Evolutionary conservation across 805 yeast species (phyloP), one percentile per base, ranked within the genome.

Genomic region (Saccharomycopsis malanga): DNA sequence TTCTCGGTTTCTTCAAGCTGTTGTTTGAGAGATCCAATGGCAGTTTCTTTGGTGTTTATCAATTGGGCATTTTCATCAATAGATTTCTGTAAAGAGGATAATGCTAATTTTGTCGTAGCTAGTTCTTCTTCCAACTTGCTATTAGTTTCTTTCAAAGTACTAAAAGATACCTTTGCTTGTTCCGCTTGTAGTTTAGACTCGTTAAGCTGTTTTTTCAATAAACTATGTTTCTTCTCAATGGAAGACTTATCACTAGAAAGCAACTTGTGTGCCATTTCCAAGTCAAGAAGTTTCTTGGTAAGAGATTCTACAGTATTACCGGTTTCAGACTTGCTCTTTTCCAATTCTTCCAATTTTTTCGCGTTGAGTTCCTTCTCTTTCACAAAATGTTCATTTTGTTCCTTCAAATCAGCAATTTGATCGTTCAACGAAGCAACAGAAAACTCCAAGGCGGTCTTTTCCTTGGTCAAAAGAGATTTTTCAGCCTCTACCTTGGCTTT

Each of bases 311-410:
- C 39, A 12, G 54, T 42, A 25, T 49, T 39, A 18, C 46, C 54
- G n/a, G 54, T 47, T 32, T 46, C 45, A 21, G 45, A 34, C n/a
- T 45, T 34, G 2, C 45, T 44, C n/a, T 44, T 58, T 57, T 30
- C 57, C 54, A 34, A 57, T 52, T 40, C 48, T 22, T 23, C 27
- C 12, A 48, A n/a, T 17, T 43, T 43, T 20, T 48, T n/a, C 21
- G 30, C 29, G 25, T 37, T 43, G 22, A 48, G 39, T 25, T 48
- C 51, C 27, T 48, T 44, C 25, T 48, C 51, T 32, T 48, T 44
- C 4, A 30, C 17, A 30, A 36, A 20, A 24, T 17, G 44, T 4
- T 4, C 39, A 22, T 34, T 36, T 18, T 25, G 21, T 3, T 34
- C 40, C 3, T 17, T 18, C 18, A 45, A 41, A 15, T 40, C 44